phyloP scores from a whole-genome alignment of 306 rosid species.

The Begonia masoniana region DNA sequence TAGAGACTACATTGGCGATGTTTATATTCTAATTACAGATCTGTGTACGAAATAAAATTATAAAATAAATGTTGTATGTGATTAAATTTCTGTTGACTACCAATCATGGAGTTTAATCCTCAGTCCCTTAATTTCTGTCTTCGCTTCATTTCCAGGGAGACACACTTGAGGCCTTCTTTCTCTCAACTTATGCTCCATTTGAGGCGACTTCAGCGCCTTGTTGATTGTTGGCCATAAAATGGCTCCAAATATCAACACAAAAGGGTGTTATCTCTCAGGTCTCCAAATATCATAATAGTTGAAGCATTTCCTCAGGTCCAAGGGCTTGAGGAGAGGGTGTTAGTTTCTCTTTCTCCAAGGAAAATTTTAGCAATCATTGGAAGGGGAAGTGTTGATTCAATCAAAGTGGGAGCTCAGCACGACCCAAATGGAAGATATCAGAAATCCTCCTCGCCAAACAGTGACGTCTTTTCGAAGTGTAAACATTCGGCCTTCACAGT shows the following conservation, averaged over 20 bases:
- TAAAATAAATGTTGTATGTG: neutral
- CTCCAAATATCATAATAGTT: too few relatives aligned
- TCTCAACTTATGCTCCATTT: constrained; percentile 66
- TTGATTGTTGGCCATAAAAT: constrained; percentile 15
- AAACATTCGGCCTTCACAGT: too few relatives aligned
- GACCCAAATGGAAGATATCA: constrained; percentile 27
- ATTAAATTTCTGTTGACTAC: neutral
- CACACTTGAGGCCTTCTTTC: constrained; percentile 90
- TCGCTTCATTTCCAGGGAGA: constrained; percentile 47
- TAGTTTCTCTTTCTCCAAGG: neutral
- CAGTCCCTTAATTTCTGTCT: neutral
- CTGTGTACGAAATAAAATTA: neutral
- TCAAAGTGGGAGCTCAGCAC: constrained; percentile 66
- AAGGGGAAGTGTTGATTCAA: constrained; percentile 54
- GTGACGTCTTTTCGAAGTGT: neutral
- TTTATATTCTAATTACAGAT: neutral
- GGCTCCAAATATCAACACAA: too few relatives aligned
- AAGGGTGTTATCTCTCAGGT: too few relatives aligned
- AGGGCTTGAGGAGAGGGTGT: constrained; percentile 47
- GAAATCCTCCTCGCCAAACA: constrained; percentile 21
- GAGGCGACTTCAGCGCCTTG: constrained; percentile 40
- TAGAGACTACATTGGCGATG: neutral
- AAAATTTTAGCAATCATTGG: constrained; percentile 18
- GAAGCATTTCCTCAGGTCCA: constrained; percentile 33
- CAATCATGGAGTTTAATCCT: neutral